Percentiles rank a stretch among this genome's conserved stretches.
phyloP scores from a whole-genome alignment of 345 rosid genomes.

The Aquilaria sinensis region DNA sequence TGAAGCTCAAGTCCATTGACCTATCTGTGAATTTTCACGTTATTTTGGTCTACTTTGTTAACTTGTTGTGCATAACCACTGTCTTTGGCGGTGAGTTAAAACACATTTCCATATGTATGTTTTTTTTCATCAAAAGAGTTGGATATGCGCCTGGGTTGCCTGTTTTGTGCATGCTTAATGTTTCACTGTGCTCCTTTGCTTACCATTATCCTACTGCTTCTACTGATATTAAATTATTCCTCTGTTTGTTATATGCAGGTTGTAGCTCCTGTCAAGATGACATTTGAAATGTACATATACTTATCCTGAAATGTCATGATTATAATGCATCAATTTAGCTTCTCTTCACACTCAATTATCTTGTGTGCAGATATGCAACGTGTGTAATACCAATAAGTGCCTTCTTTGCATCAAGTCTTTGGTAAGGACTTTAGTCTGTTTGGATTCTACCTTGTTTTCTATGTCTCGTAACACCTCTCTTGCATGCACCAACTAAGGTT shows the following conservation, averaged over 20 bases:
- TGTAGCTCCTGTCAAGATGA: conserved; percentile 93
- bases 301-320: not conserved
- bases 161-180: too few relatives aligned
- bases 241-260: conserved; percentile 41
- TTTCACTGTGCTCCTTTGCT: not conserved
- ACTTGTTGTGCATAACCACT: too few relatives aligned
- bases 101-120: too few relatives aligned
- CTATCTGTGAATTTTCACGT: too few relatives aligned
- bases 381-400: conserved; percentile 95
- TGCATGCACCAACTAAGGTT: not conserved
- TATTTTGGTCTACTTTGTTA: too few relatives aligned
- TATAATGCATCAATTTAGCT: not conserved
- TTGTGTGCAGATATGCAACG: conserved; percentile 66
- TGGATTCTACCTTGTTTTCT: conserved; percentile 1
- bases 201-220: not conserved
- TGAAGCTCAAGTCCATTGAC: too few relatives aligned
- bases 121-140: too few relatives aligned
- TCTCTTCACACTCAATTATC: conserved; percentile 14
- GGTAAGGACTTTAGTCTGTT: conserved; percentile 44
- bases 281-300: conserved; percentile 76
- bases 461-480: not conserved
- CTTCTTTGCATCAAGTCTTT: conserved; percentile 96
- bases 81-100: too few relatives aligned
- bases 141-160: too few relatives aligned
- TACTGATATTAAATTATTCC: conserved; percentile 8